phyloP scores from a whole-genome alignment of 306 rosid genomes.

The Sicyos baderoa region DNA sequence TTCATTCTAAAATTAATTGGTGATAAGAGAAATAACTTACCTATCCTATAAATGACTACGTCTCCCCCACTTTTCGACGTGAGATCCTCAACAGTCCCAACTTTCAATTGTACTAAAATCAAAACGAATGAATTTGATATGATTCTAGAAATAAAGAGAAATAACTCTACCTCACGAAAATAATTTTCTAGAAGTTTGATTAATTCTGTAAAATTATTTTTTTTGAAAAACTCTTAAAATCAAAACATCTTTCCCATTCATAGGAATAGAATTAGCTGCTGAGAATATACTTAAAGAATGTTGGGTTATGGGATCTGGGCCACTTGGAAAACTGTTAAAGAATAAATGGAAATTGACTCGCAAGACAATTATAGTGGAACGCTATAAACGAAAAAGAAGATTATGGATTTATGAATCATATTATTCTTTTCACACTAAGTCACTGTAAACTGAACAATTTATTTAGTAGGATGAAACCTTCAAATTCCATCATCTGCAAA shows the following conservation, averaged over 20 bases:
- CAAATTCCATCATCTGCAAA: constrained; percentile 4
- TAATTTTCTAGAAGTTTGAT: background rate
- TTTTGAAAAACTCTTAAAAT: background rate
- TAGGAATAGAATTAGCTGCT: constrained; percentile 4
- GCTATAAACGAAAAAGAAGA: background rate
- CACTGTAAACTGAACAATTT: background rate
- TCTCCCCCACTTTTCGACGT: no score
- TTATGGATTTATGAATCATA: background rate
- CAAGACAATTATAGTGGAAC: background rate
- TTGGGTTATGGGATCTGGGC: background rate
- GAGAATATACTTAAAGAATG: constrained; percentile 5
- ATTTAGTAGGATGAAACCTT: background rate
- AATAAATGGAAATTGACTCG: constrained; percentile 10
- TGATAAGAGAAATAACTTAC: no score
- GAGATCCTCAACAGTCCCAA: no score
- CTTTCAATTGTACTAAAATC: no score
- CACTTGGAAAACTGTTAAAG: constrained; percentile 10
- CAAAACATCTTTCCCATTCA: background rate
- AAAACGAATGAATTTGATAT: no score
- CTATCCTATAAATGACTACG: no score
- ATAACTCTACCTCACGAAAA: no score
- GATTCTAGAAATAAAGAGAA: no score
- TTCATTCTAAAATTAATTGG: no score
- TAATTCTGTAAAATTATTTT: background rate
- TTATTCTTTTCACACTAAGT: constrained; percentile 7